Percentiles rank a stretch among this genome's conserved stretches.
phyloP scores from a whole-genome alignment of 139 green algal genomes.

The Chlamydomonas sp. region DNA sequence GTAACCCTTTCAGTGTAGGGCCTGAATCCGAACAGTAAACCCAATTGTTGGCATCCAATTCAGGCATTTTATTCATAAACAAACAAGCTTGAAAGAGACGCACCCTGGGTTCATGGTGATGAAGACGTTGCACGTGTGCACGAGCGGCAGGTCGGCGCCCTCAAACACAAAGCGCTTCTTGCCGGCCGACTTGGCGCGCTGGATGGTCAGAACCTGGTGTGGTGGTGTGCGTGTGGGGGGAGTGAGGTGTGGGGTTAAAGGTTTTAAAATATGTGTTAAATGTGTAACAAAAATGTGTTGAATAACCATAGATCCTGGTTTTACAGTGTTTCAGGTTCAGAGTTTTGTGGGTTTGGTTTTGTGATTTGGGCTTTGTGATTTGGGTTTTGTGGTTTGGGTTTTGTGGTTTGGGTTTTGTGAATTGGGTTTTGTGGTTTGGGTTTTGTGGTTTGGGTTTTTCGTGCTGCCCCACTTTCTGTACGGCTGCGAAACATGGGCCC shows the following conservation, averaged over 20 bases:
- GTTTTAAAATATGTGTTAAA: no score
- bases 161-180: conserved; percentile 69
- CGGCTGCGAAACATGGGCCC: no score
- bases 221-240: no score
- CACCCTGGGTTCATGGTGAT: conserved; percentile 82
- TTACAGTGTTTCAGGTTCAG: no score
- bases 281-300: no score
- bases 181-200: conserved; percentile 57
- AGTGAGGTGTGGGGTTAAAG: conserved; percentile 27
- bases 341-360: no score
- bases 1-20: conserved; percentile 47
- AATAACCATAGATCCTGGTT: neutral
- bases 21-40: neutral
- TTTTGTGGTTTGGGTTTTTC: no score
- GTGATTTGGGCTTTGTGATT: no score
- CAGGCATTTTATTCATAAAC: neutral
- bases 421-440: no score
- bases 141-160: conserved; percentile 54
- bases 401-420: no score
- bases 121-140: conserved; percentile 67
- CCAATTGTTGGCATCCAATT: neutral
- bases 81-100: conserved; percentile 8
- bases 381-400: no score
- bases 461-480: no score
- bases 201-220: conserved; percentile 71